Conservation (phyloP, 2,329 filamentous ascomycete species). For the Paracamarosporium sp. region DNA sequence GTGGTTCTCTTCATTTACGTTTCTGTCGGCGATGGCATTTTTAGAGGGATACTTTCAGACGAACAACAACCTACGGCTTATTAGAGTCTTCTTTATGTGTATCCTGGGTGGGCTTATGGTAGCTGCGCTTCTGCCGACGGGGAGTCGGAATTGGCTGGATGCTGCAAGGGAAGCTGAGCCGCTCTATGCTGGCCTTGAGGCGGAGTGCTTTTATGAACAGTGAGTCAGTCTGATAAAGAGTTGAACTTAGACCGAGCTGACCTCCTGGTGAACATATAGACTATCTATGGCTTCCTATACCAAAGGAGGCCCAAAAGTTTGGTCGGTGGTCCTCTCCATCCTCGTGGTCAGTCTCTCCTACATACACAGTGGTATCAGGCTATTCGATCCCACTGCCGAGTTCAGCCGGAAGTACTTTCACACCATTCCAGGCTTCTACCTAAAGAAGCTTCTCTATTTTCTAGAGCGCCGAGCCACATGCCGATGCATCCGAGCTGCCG, state of each 20-base stretch:
- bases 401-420: slow-evolving; percentile 22
- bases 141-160: slow-evolving; percentile 30
- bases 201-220: slow-evolving; percentile 28
- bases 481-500: slow-evolving; percentile 2
- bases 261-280: neutral
- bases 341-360: slow-evolving; percentile 27
- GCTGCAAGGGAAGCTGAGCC: slow-evolving; percentile 18
- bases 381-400: slow-evolving; percentile 24
- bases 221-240: neutral
- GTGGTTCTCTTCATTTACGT: slow-evolving; percentile 31
- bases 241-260: neutral
- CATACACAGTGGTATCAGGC: slow-evolving; percentile 22
- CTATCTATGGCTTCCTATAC: slow-evolving; percentile 15
- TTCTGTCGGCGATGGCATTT: slow-evolving; percentile 26
- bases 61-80: slow-evolving; percentile 27
- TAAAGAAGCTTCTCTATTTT: slow-evolving; percentile 17
- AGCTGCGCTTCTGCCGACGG: slow-evolving; percentile 28
- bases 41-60: slow-evolving; percentile 25
- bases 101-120: slow-evolving; percentile 24
- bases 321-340: slow-evolving; percentile 32
- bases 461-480: slow-evolving; percentile 13
- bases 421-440: slow-evolving; percentile 16
- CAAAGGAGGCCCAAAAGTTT: slow-evolving; percentile 21
- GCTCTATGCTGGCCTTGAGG: slow-evolving; percentile 26
- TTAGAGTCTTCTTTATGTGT: slow-evolving; percentile 28